phyloP scores from a whole-genome alignment of 805 yeast species.

The Scheffersomyces coipomensis region DNA sequence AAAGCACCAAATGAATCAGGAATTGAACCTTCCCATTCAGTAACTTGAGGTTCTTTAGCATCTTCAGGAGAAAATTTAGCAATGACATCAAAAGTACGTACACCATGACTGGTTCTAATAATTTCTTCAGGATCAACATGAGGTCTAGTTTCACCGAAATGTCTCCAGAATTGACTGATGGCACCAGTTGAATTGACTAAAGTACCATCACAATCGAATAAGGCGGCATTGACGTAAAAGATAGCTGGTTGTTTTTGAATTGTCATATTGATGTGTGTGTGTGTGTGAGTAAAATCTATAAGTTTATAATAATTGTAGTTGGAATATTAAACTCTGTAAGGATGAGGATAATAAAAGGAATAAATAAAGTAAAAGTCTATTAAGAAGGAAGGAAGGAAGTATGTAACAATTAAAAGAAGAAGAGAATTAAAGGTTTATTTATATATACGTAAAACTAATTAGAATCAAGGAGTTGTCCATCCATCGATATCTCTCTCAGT shows the following conservation, averaged over 20 bases:
- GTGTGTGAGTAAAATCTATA: background rate
- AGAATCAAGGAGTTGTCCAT: too few relatives aligned
- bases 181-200: conserved; percentile 81
- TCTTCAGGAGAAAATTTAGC: conserved; percentile 72
- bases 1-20: conserved; percentile 70
- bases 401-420: too few relatives aligned
- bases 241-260: conserved; percentile 40
- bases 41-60: conserved; percentile 63
- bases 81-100: conserved; percentile 78
- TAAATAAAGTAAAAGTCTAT: too few relatives aligned
- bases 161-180: conserved; percentile 80
- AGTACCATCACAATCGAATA: conserved; percentile 88
- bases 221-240: conserved; percentile 45
- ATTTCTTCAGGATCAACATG: conserved; percentile 69
- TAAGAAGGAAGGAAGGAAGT: too few relatives aligned
- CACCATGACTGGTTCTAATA: conserved; percentile 75
- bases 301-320: too few relatives aligned
- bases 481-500: too few relatives aligned
- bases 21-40: conserved; percentile 66
- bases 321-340: too few relatives aligned
- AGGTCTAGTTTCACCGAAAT: conserved; percentile 64
- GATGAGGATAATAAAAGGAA: too few relatives aligned
- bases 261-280: conserved; percentile 20
- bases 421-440: too few relatives aligned
- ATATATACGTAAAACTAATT: too few relatives aligned